Conservation (phyloP, 139 green algal genomes). For the Pleodorina starrii region DNA sequence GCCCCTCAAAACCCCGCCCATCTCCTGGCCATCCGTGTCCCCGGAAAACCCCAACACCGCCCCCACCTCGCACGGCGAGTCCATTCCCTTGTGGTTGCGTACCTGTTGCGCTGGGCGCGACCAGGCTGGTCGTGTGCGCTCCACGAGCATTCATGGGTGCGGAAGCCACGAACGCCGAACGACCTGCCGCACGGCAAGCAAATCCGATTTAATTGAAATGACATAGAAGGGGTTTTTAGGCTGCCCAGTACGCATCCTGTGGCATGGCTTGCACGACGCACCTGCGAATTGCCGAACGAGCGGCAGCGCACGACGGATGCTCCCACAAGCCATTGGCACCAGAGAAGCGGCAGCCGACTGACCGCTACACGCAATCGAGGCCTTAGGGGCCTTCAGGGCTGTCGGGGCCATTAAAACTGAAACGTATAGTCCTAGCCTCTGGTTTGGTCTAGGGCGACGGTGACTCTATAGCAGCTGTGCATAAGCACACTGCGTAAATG, state of each 20-base stretch:
- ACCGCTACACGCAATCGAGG: background rate
- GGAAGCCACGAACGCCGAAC: conserved; percentile 1
- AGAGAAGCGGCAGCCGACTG: background rate
- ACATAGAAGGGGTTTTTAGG: no score
- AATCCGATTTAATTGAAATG: background rate
- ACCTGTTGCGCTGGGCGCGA: background rate
- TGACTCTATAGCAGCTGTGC: no score
- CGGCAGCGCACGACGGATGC: conserved; percentile 7
- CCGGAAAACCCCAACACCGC: no score
- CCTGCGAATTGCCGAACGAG: conserved; percentile 40
- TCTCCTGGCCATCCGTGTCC: no score
- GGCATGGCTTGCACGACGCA: background rate
- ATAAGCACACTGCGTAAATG: no score
- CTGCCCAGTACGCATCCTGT: no score
- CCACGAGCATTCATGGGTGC: background rate
- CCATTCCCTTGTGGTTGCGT: no score
- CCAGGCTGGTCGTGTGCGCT: background rate
- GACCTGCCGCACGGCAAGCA: background rate
- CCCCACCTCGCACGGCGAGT: no score
- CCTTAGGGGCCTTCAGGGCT: conserved; percentile 35
- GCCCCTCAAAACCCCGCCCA: no score
- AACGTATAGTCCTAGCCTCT: no score
- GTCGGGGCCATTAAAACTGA: conserved; percentile 9
- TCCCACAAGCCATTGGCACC: background rate
- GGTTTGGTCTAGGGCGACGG: no score